Percentiles rank a stretch among this genome's conserved stretches.
phyloP scores from a whole-genome alignment of 768 basidiomycete species.

The Mycena sanguinolenta region DNA sequence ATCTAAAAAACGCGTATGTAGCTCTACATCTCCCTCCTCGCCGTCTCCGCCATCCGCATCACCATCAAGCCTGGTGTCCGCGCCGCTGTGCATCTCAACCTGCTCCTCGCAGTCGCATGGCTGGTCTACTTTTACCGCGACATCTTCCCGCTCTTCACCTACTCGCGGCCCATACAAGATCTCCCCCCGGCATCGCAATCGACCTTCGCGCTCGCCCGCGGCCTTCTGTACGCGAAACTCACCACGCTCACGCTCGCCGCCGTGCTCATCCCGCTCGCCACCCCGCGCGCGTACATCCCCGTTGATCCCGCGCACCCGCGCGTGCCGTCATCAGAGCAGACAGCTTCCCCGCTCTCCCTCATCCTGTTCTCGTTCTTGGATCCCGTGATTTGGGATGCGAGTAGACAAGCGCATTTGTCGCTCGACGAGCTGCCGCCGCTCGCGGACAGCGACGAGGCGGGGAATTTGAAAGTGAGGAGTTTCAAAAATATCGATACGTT shows the following conservation, averaged over 20 bases:
- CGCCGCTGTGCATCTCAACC: slow-evolving; percentile 41
- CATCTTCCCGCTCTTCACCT: slow-evolving; percentile 71
- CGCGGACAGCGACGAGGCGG: slow-evolving; percentile 53
- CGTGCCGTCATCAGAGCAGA: slow-evolving; percentile 59
- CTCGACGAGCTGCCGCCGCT: slow-evolving; percentile 72
- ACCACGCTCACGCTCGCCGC: slow-evolving; percentile 57
- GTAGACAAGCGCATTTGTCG: slow-evolving; percentile 58
- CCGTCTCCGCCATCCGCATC: neutral
- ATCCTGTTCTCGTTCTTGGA: slow-evolving; percentile 68
- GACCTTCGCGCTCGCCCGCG: too few species aligned
- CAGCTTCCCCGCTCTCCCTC: slow-evolving; percentile 59
- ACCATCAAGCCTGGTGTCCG: neutral
- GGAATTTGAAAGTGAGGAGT: slow-evolving; percentile 29
- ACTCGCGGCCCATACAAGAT: slow-evolving; percentile 59
- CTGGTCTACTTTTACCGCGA: slow-evolving; percentile 67
- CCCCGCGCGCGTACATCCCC: slow-evolving; percentile 67
- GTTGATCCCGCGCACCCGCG: slow-evolving; percentile 58
- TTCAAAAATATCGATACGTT: slow-evolving; percentile 39
- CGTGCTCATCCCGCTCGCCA: slow-evolving; percentile 63
- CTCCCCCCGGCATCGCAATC: neutral
- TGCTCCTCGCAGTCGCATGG: slow-evolving; percentile 49
- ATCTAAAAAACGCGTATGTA: neutral
- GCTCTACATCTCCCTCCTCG: slow-evolving; percentile 27
- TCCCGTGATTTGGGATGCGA: slow-evolving; percentile 58
- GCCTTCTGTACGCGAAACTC: slow-evolving; percentile 62